Percentiles rank a stretch among this genome's conserved stretches.
These are phyloP conservation scores for Daedaleopsis nitida DNA, from an alignment of 768 basidiomycete genomes.

Conservation along the genomic window DNA sequence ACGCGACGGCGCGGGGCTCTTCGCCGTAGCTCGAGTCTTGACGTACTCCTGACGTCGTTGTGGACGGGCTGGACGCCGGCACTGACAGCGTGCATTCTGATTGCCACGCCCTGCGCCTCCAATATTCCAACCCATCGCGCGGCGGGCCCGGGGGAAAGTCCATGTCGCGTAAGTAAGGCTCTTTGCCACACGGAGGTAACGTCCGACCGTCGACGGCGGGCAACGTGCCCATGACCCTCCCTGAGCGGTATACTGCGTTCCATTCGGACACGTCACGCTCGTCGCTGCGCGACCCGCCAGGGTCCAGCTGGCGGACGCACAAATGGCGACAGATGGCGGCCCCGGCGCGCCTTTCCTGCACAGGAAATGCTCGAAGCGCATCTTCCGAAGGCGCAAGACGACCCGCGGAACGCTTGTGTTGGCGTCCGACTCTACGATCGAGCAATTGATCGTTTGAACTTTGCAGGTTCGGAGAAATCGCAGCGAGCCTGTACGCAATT, in stretches of 20 bases:
- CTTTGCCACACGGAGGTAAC: neutral
- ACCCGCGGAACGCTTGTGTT: neutral
- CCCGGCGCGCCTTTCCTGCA: neutral
- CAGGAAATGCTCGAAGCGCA: neutral
- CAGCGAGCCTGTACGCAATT: too few species aligned
- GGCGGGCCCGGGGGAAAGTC: conserved; percentile 7
- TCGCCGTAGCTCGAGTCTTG: conserved; percentile 2
- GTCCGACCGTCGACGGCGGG: neutral
- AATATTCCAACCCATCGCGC: conserved; percentile 9
- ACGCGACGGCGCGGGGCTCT: conserved; percentile 1
- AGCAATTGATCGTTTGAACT: neutral
- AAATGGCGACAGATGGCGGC: neutral
- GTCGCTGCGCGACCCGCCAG: conserved; percentile 1
- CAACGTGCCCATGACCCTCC: neutral
- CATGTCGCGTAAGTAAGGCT: too few species aligned
- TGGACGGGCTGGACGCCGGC: conserved; percentile 14
- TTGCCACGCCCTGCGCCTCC: conserved; percentile 10
- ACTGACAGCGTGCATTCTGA: conserved; percentile 20
- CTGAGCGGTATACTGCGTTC: neutral
- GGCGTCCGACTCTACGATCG: neutral
- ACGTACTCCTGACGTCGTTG: conserved; percentile 25
- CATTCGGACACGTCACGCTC: neutral
- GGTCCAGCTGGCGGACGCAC: neutral
- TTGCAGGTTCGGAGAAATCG: too few species aligned
- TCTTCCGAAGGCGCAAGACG: neutral